phyloP scores from a whole-genome alignment of 257 asterid genomes.

The Rhazya stricta region DNA sequence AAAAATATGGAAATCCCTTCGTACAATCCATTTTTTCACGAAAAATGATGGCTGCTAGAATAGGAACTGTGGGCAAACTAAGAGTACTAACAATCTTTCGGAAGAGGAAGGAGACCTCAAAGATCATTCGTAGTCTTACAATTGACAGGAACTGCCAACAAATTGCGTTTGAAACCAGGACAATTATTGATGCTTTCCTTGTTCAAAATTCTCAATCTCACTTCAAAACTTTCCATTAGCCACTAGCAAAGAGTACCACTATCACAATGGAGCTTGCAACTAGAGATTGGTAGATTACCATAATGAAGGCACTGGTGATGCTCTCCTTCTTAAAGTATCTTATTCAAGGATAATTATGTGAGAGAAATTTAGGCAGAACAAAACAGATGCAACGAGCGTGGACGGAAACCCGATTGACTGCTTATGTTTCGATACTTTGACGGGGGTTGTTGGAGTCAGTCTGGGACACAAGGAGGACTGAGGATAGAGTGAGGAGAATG shows the following conservation, averaged over 20 bases:
- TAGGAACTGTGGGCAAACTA: conserved; percentile 34
- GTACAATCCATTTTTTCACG: conserved; percentile 34
- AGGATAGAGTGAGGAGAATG: conserved; percentile 37
- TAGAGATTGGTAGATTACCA: conserved; percentile 27
- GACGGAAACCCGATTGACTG: conserved; percentile 25
- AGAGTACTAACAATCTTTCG: conserved; percentile 40
- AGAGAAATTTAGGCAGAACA: conserved; percentile 31
- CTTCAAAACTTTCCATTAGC: conserved; percentile 25
- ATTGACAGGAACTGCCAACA: conserved; percentile 37
- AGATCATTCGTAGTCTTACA: conserved; percentile 34
- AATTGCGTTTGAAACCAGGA: conserved; percentile 23
- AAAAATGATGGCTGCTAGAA: conserved; percentile 34
- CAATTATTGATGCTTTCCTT: conserved; percentile 17
- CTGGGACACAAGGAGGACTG: conserved; percentile 30
- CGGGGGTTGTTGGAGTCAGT: background rate
- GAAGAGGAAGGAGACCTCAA: conserved; percentile 39
- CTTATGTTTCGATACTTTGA: conserved; percentile 7
- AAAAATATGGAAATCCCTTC: conserved; percentile 32
- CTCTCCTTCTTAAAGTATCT: conserved; percentile 27
- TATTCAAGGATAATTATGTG: conserved; percentile 27
- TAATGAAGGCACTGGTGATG: conserved; percentile 21
- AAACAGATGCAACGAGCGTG: conserved; percentile 33
- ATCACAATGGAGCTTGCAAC: conserved; percentile 20
- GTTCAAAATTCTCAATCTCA: conserved; percentile 33
- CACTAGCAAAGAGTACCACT: conserved; percentile 20